These are phyloP conservation scores for Aspergillus sp. DNA, from an alignment of 2,329 filamentous ascomycete species.

Conservation along the genomic window DNA sequence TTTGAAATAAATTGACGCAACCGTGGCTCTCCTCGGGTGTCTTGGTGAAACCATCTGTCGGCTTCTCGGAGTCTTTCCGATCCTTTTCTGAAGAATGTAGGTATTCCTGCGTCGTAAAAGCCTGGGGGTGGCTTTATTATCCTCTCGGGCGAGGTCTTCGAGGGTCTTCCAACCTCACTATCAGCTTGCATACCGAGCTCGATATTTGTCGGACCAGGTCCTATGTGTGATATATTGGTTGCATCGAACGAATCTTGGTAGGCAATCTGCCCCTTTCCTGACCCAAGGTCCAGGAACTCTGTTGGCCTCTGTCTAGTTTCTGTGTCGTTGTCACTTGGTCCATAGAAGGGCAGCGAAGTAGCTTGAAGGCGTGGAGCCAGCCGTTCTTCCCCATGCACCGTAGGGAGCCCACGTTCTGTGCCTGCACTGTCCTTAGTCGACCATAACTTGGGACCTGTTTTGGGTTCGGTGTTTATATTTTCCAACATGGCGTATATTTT, in stretches of 20 bases:
- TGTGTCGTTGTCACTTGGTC: not conserved
- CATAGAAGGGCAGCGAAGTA: not conserved
- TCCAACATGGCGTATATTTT: conserved; percentile 9
- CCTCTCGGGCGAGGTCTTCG: not conserved
- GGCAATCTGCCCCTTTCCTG: no score
- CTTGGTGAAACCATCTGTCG: conserved; percentile 25
- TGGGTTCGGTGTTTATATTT: not conserved
- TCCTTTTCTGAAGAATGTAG: not conserved
- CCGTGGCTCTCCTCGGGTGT: conserved; percentile 16
- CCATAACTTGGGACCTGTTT: not conserved
- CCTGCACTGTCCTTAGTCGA: not conserved
- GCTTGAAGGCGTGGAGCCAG: not conserved
- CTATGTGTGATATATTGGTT: not conserved
- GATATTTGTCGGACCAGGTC: not conserved
- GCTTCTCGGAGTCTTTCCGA: conserved; percentile 16
- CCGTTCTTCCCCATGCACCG: not conserved
- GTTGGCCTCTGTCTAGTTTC: not conserved
- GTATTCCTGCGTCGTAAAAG: conserved; percentile 11
- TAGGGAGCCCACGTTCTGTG: not conserved
- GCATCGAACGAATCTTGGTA: not conserved
- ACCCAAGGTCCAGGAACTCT: not conserved
- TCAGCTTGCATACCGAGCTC: not conserved
- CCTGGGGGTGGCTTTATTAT: conserved; percentile 18
- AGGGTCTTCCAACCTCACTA: not conserved
- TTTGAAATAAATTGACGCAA: conserved; percentile 20